Base-by-base conservation (phyloP, 2,329 filamentous ascomycete genomes). In the Cladophialophora immunda region DNA sequence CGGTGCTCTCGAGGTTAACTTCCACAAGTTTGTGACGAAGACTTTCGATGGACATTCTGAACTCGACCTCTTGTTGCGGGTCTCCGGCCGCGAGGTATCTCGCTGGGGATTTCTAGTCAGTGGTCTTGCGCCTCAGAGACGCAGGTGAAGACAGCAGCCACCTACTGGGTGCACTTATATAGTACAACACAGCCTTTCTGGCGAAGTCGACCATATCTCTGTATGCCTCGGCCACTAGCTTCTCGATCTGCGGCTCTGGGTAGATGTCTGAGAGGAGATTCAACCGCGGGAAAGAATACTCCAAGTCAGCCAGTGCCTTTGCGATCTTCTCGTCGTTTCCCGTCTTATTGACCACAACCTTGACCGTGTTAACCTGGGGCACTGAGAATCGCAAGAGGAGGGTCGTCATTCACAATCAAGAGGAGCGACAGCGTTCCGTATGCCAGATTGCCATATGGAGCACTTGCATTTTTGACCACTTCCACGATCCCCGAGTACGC, bases 351-450 rank as follows among this genome's bases (percentile, higher is more conserved):
- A 41, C 38, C 38, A 41, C 38, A 41, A 41, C 38, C 38, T 41
- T n/a, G 38, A n/a, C n/a, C 4, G 5, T 19, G n/a, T 41, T 41
- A 41, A 41, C 17, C 15, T 41, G 15, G n/a, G 17, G n/a, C 5
- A n/a, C 15, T n/a, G 38, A 41, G 32, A 41, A n/a, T 4, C 3
- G 38, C 4, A n/a, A n/a, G 36, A n/a, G 36, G 17, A 41, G 34
- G 34, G 17, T n/a, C 38, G 15, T 41, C 38, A 41, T 41, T 41
- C 38, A 41, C 38, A 41, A 41, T 41, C 38, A 41, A 41, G 38
- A 41, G 38, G 38, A 41, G 38, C 38, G 38, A 41, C 17, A 41
- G 38, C 38, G 38, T 41, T 41, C 38, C 38, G n/a, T 41, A 41
- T 9, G 38, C 38, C 38, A 41, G 4, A 41, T 41, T 41, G n/a